These are phyloP conservation scores for Meredithiella fracta DNA, from an alignment of 2,329 filamentous ascomycete genomes.

Conservation along the genomic window DNA sequence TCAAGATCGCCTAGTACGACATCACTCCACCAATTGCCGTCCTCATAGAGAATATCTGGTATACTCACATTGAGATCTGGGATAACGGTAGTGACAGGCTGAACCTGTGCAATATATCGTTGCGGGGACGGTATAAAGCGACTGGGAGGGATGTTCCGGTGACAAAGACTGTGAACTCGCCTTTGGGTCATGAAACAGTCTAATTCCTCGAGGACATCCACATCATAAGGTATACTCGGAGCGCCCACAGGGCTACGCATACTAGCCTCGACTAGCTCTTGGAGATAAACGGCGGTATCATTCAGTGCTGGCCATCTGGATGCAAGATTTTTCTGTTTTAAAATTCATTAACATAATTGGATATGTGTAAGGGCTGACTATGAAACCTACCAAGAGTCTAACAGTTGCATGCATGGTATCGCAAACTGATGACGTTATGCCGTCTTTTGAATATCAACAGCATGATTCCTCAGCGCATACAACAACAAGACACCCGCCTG, in stretches of 20 bases:
- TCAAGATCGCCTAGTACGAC: constrained; percentile 14
- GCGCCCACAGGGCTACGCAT: constrained; percentile 12
- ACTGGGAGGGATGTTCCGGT: constrained; percentile 12
- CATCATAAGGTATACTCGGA: constrained; percentile 9
- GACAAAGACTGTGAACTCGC: constrained; percentile 15
- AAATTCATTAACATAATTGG: neutral
- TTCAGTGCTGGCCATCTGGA: constrained; percentile 1
- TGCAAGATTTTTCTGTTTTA: neutral
- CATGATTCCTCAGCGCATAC: constrained; percentile 8
- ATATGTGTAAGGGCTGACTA: neutral
- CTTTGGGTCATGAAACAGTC: constrained; percentile 15
- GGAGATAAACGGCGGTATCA: constrained; percentile 14
- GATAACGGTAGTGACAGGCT: neutral
- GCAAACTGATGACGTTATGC: neutral
- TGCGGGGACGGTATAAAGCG: neutral
- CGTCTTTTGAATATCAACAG: neutral
- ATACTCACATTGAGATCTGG: neutral
- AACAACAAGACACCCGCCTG: constrained; percentile 8
- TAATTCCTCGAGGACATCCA: constrained; percentile 13
- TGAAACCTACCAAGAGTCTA: neutral
- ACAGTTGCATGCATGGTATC: neutral
- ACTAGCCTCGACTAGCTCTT: constrained; percentile 14
- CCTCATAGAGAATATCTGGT: neutral
- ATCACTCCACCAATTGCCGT: constrained; percentile 15
- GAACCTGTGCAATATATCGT: neutral